These are phyloP conservation scores for Fusarium sp. DNA, from an alignment of 2,329 filamentous ascomycete species.

Conservation along the genomic window DNA sequence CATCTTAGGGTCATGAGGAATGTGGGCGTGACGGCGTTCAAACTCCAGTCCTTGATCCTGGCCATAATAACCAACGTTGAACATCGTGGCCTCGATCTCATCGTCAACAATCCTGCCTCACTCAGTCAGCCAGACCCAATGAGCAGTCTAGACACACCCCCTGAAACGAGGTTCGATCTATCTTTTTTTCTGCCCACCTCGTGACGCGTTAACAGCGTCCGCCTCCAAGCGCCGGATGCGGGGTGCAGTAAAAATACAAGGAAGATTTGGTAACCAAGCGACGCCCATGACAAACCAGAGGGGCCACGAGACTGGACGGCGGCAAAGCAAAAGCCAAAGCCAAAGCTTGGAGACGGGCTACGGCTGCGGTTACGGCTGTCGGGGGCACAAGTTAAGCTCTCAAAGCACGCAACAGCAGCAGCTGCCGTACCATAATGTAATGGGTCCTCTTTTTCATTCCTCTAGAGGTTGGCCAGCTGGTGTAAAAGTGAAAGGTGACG, in stretches of 20 bases:
- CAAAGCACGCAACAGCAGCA: conserved; percentile 38
- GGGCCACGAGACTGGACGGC: conserved; percentile 44
- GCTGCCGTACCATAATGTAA: conserved; percentile 28
- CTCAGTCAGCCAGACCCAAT: conserved; percentile 9
- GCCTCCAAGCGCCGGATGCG: conserved; percentile 47
- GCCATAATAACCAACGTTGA: conserved; percentile 15
- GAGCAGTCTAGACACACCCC: conserved; percentile 31
- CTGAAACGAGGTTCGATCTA: conserved; percentile 26
- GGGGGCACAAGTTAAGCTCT: conserved; percentile 20
- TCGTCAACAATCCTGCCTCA: conserved; percentile 26
- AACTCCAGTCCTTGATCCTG: conserved; percentile 5
- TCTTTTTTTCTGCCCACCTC: conserved; percentile 45
- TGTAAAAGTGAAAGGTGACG: conserved; percentile 30
- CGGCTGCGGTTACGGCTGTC: conserved; percentile 6
- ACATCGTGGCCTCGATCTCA: conserved; percentile 29
- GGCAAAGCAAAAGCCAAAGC: conserved; percentile 19
- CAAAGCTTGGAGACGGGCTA: conserved; percentile 15
- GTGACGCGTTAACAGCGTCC: conserved; percentile 47
- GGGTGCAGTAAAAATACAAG: conserved; percentile 45
- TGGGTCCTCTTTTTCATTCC: conserved; percentile 30
- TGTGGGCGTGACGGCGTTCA: conserved; percentile 13
- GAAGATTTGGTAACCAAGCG: conserved; percentile 48
- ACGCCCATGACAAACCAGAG: conserved; percentile 48
- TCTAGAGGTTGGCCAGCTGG: conserved; percentile 38
- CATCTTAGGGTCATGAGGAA: conserved; percentile 18